These are phyloP conservation scores for Curvularia verruculosa DNA, from an alignment of 2,329 filamentous ascomycete species.

Conservation along the genomic window DNA sequence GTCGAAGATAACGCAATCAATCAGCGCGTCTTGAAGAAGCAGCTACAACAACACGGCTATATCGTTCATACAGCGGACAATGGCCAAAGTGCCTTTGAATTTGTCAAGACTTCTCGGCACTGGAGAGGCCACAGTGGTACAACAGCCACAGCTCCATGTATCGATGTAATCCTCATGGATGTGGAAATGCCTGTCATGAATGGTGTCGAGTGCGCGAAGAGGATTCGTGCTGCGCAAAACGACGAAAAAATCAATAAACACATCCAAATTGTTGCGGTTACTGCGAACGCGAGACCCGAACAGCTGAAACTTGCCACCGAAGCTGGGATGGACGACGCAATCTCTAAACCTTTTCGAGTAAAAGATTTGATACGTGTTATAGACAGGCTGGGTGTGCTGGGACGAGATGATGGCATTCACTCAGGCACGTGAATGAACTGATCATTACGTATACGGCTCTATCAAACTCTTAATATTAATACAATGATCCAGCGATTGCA, in stretches of 20 bases:
- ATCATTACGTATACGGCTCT: background rate
- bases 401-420: background rate
- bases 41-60: constrained; percentile 32
- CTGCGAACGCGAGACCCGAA: constrained; percentile 37
- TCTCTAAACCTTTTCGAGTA: constrained; percentile 8
- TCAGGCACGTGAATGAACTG: background rate
- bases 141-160: background rate
- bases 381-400: background rate
- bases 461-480: background rate
- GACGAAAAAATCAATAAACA: constrained; percentile 18
- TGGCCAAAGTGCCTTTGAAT: constrained; percentile 31
- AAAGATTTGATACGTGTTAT: constrained; percentile 4
- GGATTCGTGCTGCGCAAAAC: constrained; percentile 26
- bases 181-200: constrained; percentile 44
- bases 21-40: constrained; percentile 34
- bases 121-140: background rate
- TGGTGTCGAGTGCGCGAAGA: constrained; percentile 28
- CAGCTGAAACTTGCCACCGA: constrained; percentile 24
- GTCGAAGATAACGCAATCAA: constrained; percentile 45
- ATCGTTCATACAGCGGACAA: constrained; percentile 33
- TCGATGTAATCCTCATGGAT: constrained; percentile 29
- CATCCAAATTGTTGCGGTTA: constrained; percentile 33
- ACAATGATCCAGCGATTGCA: background rate
- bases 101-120: constrained; percentile 15
- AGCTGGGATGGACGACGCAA: constrained; percentile 8